A percentile compares a stretch with the other conserved stretches of the same genome.
phyloP scores from a whole-genome alignment of 805 yeast species.

The Priceomyces melissophilus region DNA sequence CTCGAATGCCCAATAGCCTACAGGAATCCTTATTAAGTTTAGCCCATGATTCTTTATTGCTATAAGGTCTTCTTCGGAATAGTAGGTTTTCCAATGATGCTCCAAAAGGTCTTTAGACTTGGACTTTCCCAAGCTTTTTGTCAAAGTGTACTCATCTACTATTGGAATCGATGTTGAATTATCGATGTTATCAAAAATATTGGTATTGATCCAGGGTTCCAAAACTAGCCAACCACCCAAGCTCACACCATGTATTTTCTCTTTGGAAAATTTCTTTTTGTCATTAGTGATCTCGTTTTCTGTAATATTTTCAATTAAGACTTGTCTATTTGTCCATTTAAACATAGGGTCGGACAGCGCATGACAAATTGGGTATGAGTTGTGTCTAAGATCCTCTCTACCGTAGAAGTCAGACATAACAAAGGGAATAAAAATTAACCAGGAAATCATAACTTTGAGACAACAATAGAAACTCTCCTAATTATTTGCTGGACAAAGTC shows the following conservation, averaged over 20 bases:
- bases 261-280: neutral
- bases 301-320: neutral
- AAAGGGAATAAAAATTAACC: too few species aligned
- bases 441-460: too few species aligned
- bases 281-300: neutral
- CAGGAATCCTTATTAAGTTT: slow-evolving; percentile 68
- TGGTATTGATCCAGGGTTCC: slow-evolving; percentile 71
- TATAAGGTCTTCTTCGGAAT: slow-evolving; percentile 55
- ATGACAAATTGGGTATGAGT: too few species aligned
- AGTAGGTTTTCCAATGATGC: slow-evolving; percentile 58
- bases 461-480: too few species aligned
- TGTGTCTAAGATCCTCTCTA: too few species aligned
- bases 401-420: too few species aligned
- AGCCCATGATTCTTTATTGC: slow-evolving; percentile 52
- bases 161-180: slow-evolving; percentile 31
- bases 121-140: slow-evolving; percentile 45
- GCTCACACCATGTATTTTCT: slow-evolving; percentile 16
- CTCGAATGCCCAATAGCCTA: slow-evolving; percentile 81
- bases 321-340: too few species aligned
- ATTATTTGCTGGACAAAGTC: too few species aligned
- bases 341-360: too few species aligned
- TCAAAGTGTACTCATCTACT: slow-evolving; percentile 58
- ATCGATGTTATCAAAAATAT: slow-evolving; percentile 45
- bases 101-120: slow-evolving; percentile 41
- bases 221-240: slow-evolving; percentile 72